Percentiles rank a stretch among this genome's conserved stretches.
phyloP scores from a whole-genome alignment of 441 rosid genomes.

The Pelargonium citronellum region DNA sequence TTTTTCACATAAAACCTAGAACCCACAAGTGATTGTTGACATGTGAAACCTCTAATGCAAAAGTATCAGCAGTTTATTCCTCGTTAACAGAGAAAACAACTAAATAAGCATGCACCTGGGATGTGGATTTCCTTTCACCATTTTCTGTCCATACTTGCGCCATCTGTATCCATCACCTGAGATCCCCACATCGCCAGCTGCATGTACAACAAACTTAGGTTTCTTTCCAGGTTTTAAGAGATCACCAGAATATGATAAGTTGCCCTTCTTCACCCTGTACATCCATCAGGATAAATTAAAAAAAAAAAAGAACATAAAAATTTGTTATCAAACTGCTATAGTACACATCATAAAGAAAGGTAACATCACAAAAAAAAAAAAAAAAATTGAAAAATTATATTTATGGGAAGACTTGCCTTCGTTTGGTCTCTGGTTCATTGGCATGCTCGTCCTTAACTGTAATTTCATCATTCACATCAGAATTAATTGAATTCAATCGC shows the following conservation, averaged over 20 bases:
- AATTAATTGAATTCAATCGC: conserved; percentile 33
- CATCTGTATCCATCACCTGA: conserved; percentile 93
- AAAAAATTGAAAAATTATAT: too few species aligned
- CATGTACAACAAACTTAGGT: conserved; percentile 69
- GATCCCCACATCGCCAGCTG: conserved; percentile 85
- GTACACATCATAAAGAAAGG: conserved; percentile 5
- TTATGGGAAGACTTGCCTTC: conserved; percentile 44
- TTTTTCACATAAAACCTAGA: too few species aligned
- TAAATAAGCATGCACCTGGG: conserved; percentile 56
- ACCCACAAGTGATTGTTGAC: too few species aligned
- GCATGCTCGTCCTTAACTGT: conserved; percentile 39
- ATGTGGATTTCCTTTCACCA: conserved; percentile 89
- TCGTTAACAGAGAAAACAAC: too few species aligned
- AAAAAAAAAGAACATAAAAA: neutral
- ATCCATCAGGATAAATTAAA: conserved; percentile 14
- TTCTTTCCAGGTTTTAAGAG: conserved; percentile 59
- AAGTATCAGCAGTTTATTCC: too few species aligned
- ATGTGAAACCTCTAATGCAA: too few species aligned
- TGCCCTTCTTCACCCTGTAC: conserved; percentile 56
- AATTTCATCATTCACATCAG: conserved; percentile 29
- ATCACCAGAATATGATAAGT: conserved; percentile 35
- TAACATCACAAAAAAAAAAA: conserved; percentile 1
- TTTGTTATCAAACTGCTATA: conserved; percentile 12
- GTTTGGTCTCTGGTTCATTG: conserved; percentile 52
- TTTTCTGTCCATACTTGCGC: conserved; percentile 97